Base-by-base conservation (phyloP, 495 filamentous ascomycete genomes). In the Lophium mytilinum region DNA sequence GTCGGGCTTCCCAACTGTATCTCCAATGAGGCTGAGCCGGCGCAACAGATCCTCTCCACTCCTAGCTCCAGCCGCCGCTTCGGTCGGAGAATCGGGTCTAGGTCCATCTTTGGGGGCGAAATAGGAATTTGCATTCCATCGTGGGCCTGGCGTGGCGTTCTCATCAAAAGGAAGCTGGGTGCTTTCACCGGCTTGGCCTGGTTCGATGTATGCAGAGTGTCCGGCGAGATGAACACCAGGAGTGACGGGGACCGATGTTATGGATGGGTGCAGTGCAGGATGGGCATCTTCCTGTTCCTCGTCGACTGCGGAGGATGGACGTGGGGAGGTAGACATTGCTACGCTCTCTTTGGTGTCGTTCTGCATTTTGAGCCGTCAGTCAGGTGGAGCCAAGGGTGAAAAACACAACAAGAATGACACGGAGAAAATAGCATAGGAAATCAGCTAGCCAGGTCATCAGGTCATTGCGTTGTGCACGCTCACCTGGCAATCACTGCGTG, bases 31-130 rank as follows among this genome's bases (percentile, higher is more conserved):
- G 63, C 81, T 88, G 65, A 88, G 70, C 19, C 83, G 80, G 17
- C 81, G 80, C 39, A 89, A 66, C 17, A 87, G 73, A 11, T 90
- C 84, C 11, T 76, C 72, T 51, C 80, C 76, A 1, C 80, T 77
- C 49, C 73, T 76, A 14, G 76, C 78, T 37, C 80, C 78, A 17
- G 74, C 76, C 3, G 72, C 75, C 14, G 76, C 69, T 59, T 82
- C 70, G 34, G 62, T 70, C 11, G 77, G 71, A 14, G 78, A 77
- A 34, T 40, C 37, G 11, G 61, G 11, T 9, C 49, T 45, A 12
- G 37, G 57, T 9, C 57, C 30, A 8, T 54, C 36, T 24, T 50
- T 54, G 14, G 56, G 55, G 14, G 49, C 36, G 50, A 60, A 69
- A 67, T 59, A 63, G 30, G 56, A 67, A 57, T 66, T 64, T 56